Percentiles rank a stretch among this genome's conserved stretches.
Conservation (phyloP, 768 basidiomycete genomes). For the Gautieria morchelliformis region DNA sequence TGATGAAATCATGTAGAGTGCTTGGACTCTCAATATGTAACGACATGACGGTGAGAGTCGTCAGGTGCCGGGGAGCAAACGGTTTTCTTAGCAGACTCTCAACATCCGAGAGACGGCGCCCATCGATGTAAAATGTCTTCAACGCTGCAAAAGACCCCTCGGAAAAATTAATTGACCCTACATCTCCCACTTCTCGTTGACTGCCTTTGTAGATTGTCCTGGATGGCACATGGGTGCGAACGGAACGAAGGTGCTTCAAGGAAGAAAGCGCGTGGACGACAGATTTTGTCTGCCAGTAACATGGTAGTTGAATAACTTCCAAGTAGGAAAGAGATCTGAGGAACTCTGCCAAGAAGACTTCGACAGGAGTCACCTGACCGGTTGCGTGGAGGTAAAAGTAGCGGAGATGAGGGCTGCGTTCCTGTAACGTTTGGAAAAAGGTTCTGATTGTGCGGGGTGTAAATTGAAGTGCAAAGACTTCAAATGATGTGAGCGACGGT, state of each 20-base stretch:
- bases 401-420: slow-evolving; percentile 6
- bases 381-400: slow-evolving; percentile 8
- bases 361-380: background rate
- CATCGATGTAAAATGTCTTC: slow-evolving; percentile 41
- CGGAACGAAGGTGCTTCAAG: slow-evolving; percentile 4
- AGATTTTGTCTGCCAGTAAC: slow-evolving; percentile 8
- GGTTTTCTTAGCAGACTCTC: slow-evolving; percentile 33
- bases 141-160: slow-evolving; percentile 46
- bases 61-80: slow-evolving; percentile 41
- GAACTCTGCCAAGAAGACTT: slow-evolving; percentile 4
- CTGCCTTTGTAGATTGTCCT: slow-evolving; percentile 8
- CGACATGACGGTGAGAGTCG: slow-evolving; percentile 43
- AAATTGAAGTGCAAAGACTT: slow-evolving; percentile 5
- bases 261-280: slow-evolving; percentile 6
- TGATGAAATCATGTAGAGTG: slow-evolving; percentile 33
- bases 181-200: slow-evolving; percentile 30
- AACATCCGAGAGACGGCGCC: slow-evolving; percentile 31
- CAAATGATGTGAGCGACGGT: slow-evolving; percentile 4
- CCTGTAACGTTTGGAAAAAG: slow-evolving; percentile 8
- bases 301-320: slow-evolving; percentile 8
- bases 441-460: slow-evolving; percentile 5
- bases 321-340: slow-evolving; percentile 5
- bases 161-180: slow-evolving; percentile 32
- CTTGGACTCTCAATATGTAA: slow-evolving; percentile 33
- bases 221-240: slow-evolving; percentile 8